Conservation (phyloP, 208 protist species). For the Borovskyia barvae region DNA sequence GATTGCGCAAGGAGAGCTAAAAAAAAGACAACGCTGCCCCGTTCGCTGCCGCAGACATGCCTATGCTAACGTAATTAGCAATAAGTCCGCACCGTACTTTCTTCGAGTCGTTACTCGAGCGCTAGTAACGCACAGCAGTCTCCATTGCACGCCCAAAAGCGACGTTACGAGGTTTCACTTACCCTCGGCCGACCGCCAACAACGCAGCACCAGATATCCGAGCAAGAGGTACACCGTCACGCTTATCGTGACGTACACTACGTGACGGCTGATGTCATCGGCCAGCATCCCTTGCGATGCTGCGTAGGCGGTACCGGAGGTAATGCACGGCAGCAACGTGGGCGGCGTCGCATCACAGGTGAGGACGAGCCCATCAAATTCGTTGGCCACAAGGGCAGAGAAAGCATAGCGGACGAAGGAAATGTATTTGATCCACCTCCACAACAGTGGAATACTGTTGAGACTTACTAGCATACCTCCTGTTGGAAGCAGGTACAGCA, state of each 20-base stretch:
- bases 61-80: no score
- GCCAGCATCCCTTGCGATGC: conserved; percentile 38
- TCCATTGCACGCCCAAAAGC: no score
- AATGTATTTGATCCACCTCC: conserved; percentile 76
- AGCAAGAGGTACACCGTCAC: conserved; percentile 46
- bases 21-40: no score
- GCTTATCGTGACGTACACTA: conserved; percentile 23
- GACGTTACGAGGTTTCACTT: conserved; percentile 15
- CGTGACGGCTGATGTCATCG: conserved; percentile 23
- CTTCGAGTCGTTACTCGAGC: no score
- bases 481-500: conserved; percentile 59
- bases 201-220: conserved; percentile 42
- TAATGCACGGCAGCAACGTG: conserved; percentile 25
- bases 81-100: no score
- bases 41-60: no score
- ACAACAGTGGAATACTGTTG: conserved; percentile 49
- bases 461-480: conserved; percentile 65
- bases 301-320: conserved; percentile 42
- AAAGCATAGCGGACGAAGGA: conserved; percentile 74
- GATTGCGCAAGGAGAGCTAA: no score
- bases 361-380: conserved; percentile 62
- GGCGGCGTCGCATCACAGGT: conserved; percentile 21
- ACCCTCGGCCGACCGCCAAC: conserved; percentile 22
- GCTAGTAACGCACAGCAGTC: no score
- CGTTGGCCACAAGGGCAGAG: conserved; percentile 56